Conservation (phyloP, 108 stramenopile genomes). For the Skeletonema grethae region DNA sequence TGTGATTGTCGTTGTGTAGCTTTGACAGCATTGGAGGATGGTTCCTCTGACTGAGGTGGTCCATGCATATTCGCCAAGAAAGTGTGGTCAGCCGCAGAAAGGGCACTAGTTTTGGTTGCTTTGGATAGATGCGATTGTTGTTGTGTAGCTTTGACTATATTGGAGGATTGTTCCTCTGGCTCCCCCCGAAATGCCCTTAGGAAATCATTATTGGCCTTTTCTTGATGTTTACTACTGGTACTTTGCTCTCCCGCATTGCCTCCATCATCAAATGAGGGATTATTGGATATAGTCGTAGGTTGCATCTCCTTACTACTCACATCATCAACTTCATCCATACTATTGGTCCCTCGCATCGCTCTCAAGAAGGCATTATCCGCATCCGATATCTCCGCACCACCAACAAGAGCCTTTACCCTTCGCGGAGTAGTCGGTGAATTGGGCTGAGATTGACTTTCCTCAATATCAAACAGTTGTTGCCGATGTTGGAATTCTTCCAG, state of each 20-base stretch:
- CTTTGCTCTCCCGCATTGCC: neutral
- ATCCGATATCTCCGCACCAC: neutral
- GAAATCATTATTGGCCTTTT: slow-evolving; percentile 9
- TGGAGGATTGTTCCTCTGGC: neutral
- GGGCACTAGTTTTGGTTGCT: neutral
- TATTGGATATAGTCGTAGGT: neutral
- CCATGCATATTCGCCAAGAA: slow-evolving; percentile 6
- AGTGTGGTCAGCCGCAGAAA: neutral
- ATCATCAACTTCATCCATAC: neutral
- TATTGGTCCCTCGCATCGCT: slow-evolving; percentile 23
- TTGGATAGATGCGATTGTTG: slow-evolving; percentile 6
- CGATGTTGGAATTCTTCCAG: slow-evolving; percentile 4
- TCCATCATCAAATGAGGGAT: neutral
- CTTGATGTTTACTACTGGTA: neutral
- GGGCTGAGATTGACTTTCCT: slow-evolving; percentile 1
- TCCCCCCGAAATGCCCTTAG: neutral
- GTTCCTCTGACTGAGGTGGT: neutral
- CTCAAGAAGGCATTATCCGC: slow-evolving; percentile 29
- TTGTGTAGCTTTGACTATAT: neutral
- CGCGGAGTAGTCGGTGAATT: neutral
- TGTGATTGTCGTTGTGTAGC: neutral
- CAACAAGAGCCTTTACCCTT: neutral
- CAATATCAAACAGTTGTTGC: slow-evolving; percentile 4
- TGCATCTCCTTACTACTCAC: neutral
- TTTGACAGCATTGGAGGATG: neutral